These are phyloP conservation scores for Phytophthora foliorum DNA, from an alignment of 352 stramenopile genomes.

Conservation along the genomic window DNA sequence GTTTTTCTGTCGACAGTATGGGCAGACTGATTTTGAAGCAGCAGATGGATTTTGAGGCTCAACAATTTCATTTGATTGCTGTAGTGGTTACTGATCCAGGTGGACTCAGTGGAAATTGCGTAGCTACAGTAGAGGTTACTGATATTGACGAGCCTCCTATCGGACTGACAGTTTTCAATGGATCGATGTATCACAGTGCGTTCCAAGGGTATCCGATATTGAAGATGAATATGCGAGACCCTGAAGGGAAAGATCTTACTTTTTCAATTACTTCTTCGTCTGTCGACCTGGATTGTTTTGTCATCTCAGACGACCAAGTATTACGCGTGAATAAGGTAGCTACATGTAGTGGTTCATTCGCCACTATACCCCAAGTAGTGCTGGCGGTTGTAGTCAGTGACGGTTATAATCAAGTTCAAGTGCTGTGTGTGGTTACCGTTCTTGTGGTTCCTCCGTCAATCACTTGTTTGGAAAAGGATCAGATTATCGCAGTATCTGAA, in stretches of 20 bases:
- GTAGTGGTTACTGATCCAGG: constrained; percentile 43
- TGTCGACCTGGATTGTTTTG: constrained; percentile 8
- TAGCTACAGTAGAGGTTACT: constrained; percentile 44
- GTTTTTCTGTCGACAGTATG: constrained; percentile 43
- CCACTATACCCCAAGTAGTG: constrained; percentile 1
- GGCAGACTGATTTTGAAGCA: constrained; percentile 44
- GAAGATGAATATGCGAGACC: constrained; percentile 29
- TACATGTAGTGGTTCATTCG: not conserved
- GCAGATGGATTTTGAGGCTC: constrained; percentile 49
- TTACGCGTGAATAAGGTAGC: constrained; percentile 22
- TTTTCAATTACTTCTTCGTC: constrained; percentile 21
- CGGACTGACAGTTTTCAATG: constrained; percentile 42
- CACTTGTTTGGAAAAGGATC: constrained; percentile 33
- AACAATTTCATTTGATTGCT: constrained; percentile 34
- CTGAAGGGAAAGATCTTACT: constrained; percentile 18
- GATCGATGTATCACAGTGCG: constrained; percentile 38
- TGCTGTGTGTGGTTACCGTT: constrained; percentile 24
- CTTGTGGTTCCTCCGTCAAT: constrained; percentile 47
- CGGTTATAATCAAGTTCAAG: constrained; percentile 32
- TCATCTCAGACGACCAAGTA: constrained; percentile 24
- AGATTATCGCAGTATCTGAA: constrained; percentile 23
- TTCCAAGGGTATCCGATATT: constrained; percentile 19
- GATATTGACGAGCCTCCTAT: constrained; percentile 53
- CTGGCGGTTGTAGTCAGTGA: constrained; percentile 33
- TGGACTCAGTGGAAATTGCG: constrained; percentile 47